phyloP scores from a whole-genome alignment of 2,329 filamentous ascomycete genomes.

The Neofusicoccum sp. region DNA sequence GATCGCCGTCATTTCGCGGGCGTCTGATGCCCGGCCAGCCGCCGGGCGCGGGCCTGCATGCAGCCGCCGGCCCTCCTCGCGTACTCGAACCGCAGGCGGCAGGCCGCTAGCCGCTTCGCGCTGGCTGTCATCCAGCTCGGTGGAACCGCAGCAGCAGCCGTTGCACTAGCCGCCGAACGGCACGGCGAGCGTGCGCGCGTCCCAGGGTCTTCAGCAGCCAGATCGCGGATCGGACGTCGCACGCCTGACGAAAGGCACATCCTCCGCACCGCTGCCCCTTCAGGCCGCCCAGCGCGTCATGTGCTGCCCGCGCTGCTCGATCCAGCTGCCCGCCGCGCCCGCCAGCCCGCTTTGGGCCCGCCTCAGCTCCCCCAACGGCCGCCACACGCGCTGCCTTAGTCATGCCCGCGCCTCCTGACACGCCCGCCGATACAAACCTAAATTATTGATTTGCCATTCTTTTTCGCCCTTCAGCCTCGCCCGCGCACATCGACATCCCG shows the following conservation, averaged over 20 bases:
- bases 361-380: constrained; percentile 20
- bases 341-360: constrained; percentile 15
- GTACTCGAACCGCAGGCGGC: constrained; percentile 12
- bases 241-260: constrained; percentile 19
- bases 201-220: constrained; percentile 20
- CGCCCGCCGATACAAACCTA: constrained; percentile 6
- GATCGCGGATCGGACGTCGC: constrained; percentile 21
- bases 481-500: constrained; percentile 16
- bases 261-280: constrained; percentile 19
- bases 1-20: constrained; percentile 16
- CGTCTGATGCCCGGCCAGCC: not conserved
- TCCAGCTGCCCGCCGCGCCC: constrained; percentile 4
- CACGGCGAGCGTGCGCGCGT: constrained; percentile 12
- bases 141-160: constrained; percentile 20
- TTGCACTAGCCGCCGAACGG: constrained; percentile 21
- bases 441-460: constrained; percentile 20
- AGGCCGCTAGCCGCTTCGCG: constrained; percentile 13
- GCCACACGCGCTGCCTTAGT: constrained; percentile 7
- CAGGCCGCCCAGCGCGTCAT: constrained; percentile 17
- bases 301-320: not conserved
- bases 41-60: constrained; percentile 4
- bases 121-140: constrained; percentile 18
- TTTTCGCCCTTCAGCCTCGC: constrained; percentile 11
- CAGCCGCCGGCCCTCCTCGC: constrained; percentile 17
- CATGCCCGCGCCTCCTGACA: constrained; percentile 17